phyloP scores from a whole-genome alignment of 768 basidiomycete genomes.

The Tylopilus rubrobrunneus region DNA sequence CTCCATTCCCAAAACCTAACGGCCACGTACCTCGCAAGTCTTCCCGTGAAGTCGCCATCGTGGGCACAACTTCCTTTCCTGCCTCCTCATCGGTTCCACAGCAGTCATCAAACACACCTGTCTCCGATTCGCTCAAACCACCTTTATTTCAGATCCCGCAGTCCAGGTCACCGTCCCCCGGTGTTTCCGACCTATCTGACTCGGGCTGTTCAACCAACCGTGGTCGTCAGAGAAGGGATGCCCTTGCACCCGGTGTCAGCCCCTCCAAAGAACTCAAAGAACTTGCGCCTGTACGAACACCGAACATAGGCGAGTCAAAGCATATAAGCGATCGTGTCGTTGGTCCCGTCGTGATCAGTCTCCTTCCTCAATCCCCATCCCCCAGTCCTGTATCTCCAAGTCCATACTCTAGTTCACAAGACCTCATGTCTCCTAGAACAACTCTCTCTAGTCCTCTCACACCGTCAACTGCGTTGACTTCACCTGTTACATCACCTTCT shows the following conservation, averaged over 20 bases:
- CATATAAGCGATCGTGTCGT: conserved; percentile 58
- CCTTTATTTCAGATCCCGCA: conserved; percentile 36
- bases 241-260: conserved; percentile 30
- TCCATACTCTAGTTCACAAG: conserved; percentile 25
- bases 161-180: conserved; percentile 32
- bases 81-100: conserved; percentile 26
- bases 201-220: conserved; percentile 26
- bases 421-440: conserved; percentile 27
- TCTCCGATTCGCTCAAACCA: conserved; percentile 32
- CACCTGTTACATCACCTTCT: conserved; percentile 28
- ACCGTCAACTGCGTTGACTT: conserved; percentile 26
- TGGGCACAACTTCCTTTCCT: conserved; percentile 40
- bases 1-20: conserved; percentile 23
- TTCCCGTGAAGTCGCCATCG: conserved; percentile 50
- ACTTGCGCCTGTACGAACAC: conserved; percentile 43
- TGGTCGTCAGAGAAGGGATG: conserved; percentile 32
- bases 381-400: conserved; percentile 27
- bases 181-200: conserved; percentile 30
- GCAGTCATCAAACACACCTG: conserved; percentile 27
- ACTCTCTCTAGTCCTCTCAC: conserved; percentile 22
- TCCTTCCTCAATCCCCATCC: conserved; percentile 35
- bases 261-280: conserved; percentile 27
- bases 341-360: conserved; percentile 54
- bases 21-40: conserved; percentile 42
- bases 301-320: conserved; percentile 60